Evolutionary conservation across 148 eudicot genomes (phyloP).

Genomic region (Arbutus unedo): DNA sequence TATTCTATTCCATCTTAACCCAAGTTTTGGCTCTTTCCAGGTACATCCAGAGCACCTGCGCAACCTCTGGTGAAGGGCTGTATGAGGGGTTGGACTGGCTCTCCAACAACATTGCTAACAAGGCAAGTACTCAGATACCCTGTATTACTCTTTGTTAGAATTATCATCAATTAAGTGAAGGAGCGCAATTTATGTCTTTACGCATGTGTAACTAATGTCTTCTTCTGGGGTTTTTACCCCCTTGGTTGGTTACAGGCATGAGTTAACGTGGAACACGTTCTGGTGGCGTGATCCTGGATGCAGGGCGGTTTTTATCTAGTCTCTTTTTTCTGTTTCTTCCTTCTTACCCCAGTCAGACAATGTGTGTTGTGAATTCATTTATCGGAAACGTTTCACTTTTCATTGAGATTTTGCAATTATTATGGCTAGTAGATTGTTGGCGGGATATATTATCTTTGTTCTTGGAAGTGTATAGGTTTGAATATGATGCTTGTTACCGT

Average conservation of each 20-base stretch:
- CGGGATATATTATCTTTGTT: slow-evolving; percentile 2
- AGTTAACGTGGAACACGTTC: not conserved
- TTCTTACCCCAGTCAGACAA: too few species aligned
- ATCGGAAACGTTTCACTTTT: not conserved
- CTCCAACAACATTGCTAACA: slow-evolving; percentile 54
- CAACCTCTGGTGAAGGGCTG: slow-evolving; percentile 54
- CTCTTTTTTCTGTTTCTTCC: not conserved
- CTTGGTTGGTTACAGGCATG: slow-evolving; percentile 19
- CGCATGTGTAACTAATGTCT: not conserved
- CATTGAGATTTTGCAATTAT: slow-evolving; percentile 13
- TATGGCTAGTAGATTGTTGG: slow-evolving; percentile 17
- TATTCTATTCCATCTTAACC: not conserved
- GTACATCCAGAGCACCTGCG: slow-evolving; percentile 62
- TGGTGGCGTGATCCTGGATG: slow-evolving; percentile 17
- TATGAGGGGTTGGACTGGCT: slow-evolving; percentile 58
- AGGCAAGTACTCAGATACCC: slow-evolving; percentile 25
- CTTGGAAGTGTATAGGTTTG: slow-evolving; percentile 17
- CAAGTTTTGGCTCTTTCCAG: slow-evolving; percentile 16
- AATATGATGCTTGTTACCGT: slow-evolving; percentile 8
- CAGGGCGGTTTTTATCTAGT: slow-evolving; percentile 18
- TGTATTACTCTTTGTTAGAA: not conserved
- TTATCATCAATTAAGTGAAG: not conserved
- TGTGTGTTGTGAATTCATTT: slow-evolving; percentile 14
- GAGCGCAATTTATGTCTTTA: not conserved
- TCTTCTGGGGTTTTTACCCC: not conserved